Base-by-base conservation (phyloP, 2,329 filamentous ascomycete species). In the Ilyonectria mors-panacis region DNA sequence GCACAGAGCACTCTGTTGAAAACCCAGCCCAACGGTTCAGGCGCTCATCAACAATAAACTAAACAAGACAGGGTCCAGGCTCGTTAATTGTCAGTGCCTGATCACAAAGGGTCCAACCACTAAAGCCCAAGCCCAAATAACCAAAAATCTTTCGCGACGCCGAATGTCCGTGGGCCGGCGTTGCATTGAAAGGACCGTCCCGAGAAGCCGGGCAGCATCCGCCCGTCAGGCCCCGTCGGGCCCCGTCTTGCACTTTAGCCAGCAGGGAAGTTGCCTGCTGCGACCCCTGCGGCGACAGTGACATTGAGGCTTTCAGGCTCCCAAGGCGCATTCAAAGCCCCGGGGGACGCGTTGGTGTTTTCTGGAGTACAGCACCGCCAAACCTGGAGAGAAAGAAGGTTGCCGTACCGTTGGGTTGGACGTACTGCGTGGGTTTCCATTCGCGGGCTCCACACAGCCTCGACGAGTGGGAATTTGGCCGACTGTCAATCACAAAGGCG, bases 1-100 rank as follows among this genome's bases (percentile, higher is more conserved):
- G 23, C 30, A 30, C 59, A 54, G 45, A 53, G 54, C 63, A 33
- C 23, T 15, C 37, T 39, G 37, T 17, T 15, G 21, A 64, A 66
- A 72, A 70, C 69, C 65, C 73, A 75, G 70, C 66, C 56, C 66
- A 71, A 72, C 60, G 65, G 71, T 71, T 75, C 73, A 75, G 73
- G 73, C 66, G 17, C 48, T 63, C 63, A 55, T 60, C 56, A 54
- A 30, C 33, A 51, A 58, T 74, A 61, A 67, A 55, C 47, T 74
- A 61, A 67, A 55, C 47, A 59, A 42, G 39, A 65, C 72, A 75
- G 62, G 72, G 72, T 61, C 72, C 65, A 58, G 70, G 70, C 39
- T 28, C 42, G 61, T 58, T 45, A 53, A 63, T 63, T 48, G 39
- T 69, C 68, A 64, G 62, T 59, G 61, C 58, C 59, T 42, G 58